Conservation (phyloP, 352 stramenopile species). For the Phytophthora pinifolia region DNA sequence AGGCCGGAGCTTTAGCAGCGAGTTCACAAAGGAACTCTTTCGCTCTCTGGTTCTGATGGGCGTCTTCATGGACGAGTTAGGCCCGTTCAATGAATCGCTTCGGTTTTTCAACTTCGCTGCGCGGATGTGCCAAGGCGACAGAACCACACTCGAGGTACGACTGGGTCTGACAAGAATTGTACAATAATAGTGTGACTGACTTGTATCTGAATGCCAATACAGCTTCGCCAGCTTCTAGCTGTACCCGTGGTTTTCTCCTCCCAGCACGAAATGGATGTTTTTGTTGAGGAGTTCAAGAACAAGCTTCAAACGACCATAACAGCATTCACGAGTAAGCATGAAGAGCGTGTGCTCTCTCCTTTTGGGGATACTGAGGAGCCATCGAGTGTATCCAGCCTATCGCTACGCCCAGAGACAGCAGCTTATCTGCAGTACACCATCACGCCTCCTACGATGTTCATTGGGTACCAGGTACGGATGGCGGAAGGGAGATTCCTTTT, state of each 20-base stretch:
- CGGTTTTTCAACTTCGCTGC: conserved; percentile 40
- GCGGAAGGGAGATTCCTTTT: too few species aligned
- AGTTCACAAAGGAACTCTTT: conserved; percentile 49
- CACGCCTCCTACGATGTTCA: conserved; percentile 65
- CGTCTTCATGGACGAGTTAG: conserved; percentile 66
- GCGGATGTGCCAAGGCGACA: conserved; percentile 37
- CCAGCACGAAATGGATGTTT: conserved; percentile 23
- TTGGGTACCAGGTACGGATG: conserved; percentile 55
- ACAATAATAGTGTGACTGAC: neutral
- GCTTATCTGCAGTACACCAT: conserved; percentile 59
- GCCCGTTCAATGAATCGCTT: conserved; percentile 46
- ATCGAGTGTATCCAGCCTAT: neutral
- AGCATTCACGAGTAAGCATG: neutral
- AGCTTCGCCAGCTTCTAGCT: conserved; percentile 31
- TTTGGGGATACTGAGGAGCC: conserved; percentile 6
- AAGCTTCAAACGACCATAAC: conserved; percentile 16
- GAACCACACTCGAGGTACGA: conserved; percentile 39
- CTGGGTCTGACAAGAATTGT: too few species aligned
- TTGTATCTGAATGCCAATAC: neutral
- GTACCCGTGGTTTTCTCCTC: conserved; percentile 35
- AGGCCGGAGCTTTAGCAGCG: conserved; percentile 31
- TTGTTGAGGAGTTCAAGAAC: conserved; percentile 10
- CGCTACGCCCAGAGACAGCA: conserved; percentile 33
- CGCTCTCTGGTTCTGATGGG: conserved; percentile 53
- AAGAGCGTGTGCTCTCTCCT: conserved; percentile 26